Evolutionary conservation across 768 basidiomycete genomes (phyloP).

Genomic region (Trametes elegans): DNA sequence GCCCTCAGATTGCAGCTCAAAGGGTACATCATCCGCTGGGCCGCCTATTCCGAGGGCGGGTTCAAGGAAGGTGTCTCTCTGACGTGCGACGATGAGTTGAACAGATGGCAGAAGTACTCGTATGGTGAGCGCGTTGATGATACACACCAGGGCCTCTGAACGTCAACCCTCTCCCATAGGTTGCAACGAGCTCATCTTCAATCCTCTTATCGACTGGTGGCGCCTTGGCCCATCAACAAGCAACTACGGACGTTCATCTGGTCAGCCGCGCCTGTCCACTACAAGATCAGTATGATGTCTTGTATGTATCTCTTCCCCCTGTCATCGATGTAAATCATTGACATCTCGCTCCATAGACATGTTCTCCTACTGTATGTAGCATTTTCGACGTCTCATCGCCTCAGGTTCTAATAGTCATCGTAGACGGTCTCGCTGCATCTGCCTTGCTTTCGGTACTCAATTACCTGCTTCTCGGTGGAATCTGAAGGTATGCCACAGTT

Average conservation of each 20-base stretch:
- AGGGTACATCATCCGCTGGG: constrained; percentile 81
- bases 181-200: constrained; percentile 80
- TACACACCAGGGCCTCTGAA: too few relatives aligned
- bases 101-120: constrained; percentile 89
- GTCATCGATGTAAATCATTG: background rate
- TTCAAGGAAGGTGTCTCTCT: constrained; percentile 95
- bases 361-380: constrained; percentile 41
- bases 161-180: too few relatives aligned
- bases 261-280: constrained; percentile 75
- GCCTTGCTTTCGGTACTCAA: constrained; percentile 62
- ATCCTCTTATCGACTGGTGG: constrained; percentile 80
- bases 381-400: too few relatives aligned
- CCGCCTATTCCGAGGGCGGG: constrained; percentile 78
- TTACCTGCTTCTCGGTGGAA: constrained; percentile 57
- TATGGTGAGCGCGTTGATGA: constrained; percentile 51
- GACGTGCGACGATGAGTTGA: constrained; percentile 87
- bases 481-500: constrained; percentile 32
- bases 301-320: constrained; percentile 42
- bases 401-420: background rate
- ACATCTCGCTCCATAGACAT: constrained; percentile 30
- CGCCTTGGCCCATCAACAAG: constrained; percentile 74
- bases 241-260: constrained; percentile 76
- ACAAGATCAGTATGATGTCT: constrained; percentile 78
- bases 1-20: constrained; percentile 60
- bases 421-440: constrained; percentile 61